A percentile compares a stretch with the other conserved stretches of the same genome.
Evolutionary conservation across 163 green algal species (phyloP).

Genomic region (Chlorella variabilis): DNA sequence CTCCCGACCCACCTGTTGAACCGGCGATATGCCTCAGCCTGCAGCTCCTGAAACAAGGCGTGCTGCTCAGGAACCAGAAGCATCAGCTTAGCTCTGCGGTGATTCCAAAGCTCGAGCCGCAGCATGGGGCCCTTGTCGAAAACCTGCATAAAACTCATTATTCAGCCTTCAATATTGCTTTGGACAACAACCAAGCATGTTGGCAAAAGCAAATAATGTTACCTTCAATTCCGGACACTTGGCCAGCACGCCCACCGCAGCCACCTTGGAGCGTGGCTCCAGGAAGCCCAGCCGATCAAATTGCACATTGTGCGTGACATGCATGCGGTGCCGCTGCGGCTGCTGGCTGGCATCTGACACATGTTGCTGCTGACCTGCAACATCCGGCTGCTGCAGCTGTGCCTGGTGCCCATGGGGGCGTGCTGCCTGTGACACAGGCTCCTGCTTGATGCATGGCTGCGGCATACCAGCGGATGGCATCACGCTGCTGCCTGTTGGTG

Average conservation of each 20-base stretch:
- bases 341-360: too few relatives aligned
- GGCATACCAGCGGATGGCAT: too few relatives aligned
- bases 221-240: background rate
- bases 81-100: background rate
- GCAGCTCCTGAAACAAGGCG: background rate
- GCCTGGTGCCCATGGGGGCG: too few relatives aligned
- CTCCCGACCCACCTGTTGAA: background rate
- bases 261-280: background rate
- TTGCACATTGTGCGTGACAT: background rate
- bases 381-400: too few relatives aligned
- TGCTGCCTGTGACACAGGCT: too few relatives aligned
- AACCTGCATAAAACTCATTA: background rate
- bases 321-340: too few relatives aligned
- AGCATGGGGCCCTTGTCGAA: background rate
- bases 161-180: too few relatives aligned
- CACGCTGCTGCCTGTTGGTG: too few relatives aligned
- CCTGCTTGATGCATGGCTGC: too few relatives aligned
- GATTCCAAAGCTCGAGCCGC: conserved; percentile 8
- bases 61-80: background rate
- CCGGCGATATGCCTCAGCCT: background rate
- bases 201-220: too few relatives aligned
- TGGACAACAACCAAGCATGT: too few relatives aligned
- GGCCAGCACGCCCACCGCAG: background rate
- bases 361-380: too few relatives aligned
- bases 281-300: background rate